phyloP scores from a whole-genome alignment of 495 filamentous ascomycete genomes.

The Neurospora discreta region DNA sequence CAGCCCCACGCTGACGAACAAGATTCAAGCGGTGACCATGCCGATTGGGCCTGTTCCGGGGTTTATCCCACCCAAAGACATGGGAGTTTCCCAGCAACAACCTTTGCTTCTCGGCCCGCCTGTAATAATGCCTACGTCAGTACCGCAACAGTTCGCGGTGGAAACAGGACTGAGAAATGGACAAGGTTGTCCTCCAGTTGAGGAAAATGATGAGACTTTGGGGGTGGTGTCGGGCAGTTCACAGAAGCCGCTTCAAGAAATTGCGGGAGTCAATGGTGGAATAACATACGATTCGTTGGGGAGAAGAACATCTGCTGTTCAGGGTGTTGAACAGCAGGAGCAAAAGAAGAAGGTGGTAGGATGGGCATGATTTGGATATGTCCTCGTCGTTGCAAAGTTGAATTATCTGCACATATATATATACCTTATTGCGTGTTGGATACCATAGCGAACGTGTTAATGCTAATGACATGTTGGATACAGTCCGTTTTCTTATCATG shows the following conservation, averaged over 20 bases:
- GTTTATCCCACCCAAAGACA: not conserved
- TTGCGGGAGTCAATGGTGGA: not conserved
- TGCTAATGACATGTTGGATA: not conserved
- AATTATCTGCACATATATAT: not conserved
- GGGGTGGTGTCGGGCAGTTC: not conserved
- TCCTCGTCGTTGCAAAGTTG: not conserved
- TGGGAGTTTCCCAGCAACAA: not conserved
- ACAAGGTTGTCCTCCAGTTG: not conserved
- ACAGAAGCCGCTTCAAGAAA: not conserved
- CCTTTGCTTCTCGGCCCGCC: not conserved
- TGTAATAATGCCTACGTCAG: not conserved
- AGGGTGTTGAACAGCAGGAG: not conserved
- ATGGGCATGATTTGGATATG: not conserved
- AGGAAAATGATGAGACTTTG: not conserved
- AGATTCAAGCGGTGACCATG: not conserved
- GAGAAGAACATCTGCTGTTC: not conserved
- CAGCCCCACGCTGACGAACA: not conserved
- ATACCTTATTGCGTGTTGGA: not conserved
- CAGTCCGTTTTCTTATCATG: not conserved
- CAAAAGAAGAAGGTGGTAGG: not conserved
- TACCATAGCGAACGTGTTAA: not conserved
- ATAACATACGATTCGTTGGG: not conserved
- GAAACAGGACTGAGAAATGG: not conserved
- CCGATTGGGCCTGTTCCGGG: not conserved
- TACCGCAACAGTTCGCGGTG: not conserved